phyloP scores from a whole-genome alignment of 1,284 basidiomycete species.

The Cutaneotrichosporon sp. region DNA sequence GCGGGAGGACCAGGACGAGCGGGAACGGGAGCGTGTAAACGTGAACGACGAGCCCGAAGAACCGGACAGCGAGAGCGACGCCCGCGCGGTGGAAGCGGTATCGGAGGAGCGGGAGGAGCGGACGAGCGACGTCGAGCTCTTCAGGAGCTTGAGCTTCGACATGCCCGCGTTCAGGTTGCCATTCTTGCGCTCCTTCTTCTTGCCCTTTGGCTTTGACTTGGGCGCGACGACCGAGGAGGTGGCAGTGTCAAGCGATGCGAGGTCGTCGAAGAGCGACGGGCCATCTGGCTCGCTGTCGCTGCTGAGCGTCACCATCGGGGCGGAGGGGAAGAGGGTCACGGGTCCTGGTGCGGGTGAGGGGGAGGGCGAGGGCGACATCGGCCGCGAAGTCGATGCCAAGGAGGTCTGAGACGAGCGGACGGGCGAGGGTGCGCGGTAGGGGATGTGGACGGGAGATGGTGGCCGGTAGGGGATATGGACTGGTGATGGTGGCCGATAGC shows the following conservation, averaged over 20 bases:
- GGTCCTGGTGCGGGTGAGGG: neutral
- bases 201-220: neutral
- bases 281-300: conserved; percentile 6
- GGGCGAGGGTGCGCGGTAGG: neutral
- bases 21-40: neutral
- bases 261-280: conserved; percentile 1
- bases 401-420: neutral
- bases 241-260: conserved; percentile 1
- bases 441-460: neutral
- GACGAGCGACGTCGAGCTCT: neutral
- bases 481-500: neutral
- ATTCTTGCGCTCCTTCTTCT: conserved; percentile 7
- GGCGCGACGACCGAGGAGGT: neutral
- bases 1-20: neutral
- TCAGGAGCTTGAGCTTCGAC: conserved; percentile 5
- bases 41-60: conserved; percentile 7
- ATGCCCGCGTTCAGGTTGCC: neutral
- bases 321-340: neutral
- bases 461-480: neutral
- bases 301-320: neutral
- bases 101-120: neutral
- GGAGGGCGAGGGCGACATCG: neutral
- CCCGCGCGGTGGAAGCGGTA: neutral
- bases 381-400: neutral
- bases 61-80: neutral